Evolutionary conservation across 176 grass and related monocot genomes (phyloP), one percentile per base, ranked within the genome.

Genomic region (bread wheat (Triticum aestivum)): DNA sequence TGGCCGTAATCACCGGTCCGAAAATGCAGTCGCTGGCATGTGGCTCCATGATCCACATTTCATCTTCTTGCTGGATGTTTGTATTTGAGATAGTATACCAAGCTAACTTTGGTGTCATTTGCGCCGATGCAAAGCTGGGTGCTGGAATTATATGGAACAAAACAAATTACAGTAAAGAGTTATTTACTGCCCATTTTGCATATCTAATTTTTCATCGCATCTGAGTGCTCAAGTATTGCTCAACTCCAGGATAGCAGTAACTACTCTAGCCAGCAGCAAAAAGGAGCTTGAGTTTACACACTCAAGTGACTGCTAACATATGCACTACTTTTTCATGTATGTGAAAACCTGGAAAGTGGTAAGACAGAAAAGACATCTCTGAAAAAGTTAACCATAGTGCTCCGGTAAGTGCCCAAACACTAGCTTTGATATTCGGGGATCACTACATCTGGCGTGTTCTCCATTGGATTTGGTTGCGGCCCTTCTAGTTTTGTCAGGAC

Each of bases 351-450:
- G 42, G 24, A 83, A 83, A 82, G 35, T 45, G 75, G 9, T 1
- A 7, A 34, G 12, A 34, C 20, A 29, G 24, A 20, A 29, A 73
- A 38, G 15, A 6, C 1, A 82, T 54, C 30, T 13, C 80, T 35
- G 10, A 29, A 59, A 59, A 67, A 85, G 29, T 33, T 75, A 81
- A 61, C 14, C 9, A 83, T 9, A 41, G 12, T 27, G 37, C 56
- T 59, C 32, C 23, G 11, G 21, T 91, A 54, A 77, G 77, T 76
- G 9, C 8, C 5, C 58, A 14, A 42, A 29, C 61, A 78, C 84
- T 91, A 98, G 84, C 96, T 95, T 84, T 94, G 93, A 74, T 98
- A 95, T 87, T 98, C 93, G 75, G 91, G 61, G n/a, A 95, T 86
- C 65, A 92, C 72, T 45, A 88, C 64, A n/a, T 94, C 96, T 70